A percentile compares a stretch with the other conserved stretches of the same genome.
Evolutionary conservation across 169 alveolate species (phyloP).

Genomic region (Plasmodium coatneyi): DNA sequence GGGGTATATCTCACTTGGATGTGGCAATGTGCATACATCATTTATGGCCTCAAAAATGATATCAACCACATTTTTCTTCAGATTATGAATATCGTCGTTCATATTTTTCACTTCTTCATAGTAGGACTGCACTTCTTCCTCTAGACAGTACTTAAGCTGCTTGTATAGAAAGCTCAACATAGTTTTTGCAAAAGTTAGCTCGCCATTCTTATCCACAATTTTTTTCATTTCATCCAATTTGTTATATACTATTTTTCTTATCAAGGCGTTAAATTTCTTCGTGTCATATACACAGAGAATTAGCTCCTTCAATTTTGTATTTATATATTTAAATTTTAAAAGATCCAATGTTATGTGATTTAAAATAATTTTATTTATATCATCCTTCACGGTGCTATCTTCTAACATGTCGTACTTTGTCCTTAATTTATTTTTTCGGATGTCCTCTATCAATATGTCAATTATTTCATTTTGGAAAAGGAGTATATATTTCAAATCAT

Average conservation of each 20-base stretch:
- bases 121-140: conserved; percentile 41
- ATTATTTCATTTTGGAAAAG: conserved; percentile 66
- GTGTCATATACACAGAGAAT: conserved; percentile 70
- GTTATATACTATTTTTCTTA: conserved; percentile 38
- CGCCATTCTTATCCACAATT: conserved; percentile 46
- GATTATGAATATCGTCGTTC: conserved; percentile 59
- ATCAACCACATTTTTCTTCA: conserved; percentile 43
- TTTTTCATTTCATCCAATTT: conserved; percentile 52
- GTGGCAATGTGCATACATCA: conserved; percentile 38
- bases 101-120: conserved; percentile 23
- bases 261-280: conserved; percentile 56
- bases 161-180: conserved; percentile 59
- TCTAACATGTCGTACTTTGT: conserved; percentile 51
- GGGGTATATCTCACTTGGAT: conserved; percentile 15
- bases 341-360: conserved; percentile 65
- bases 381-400: conserved; percentile 57
- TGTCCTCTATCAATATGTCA: conserved; percentile 54
- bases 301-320: conserved; percentile 59
- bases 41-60: conserved; percentile 41
- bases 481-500: conserved; percentile 69
- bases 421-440: conserved; percentile 55
- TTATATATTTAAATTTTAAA: conserved; percentile 62
- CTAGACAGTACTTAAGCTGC: conserved; percentile 56
- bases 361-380: conserved; percentile 44
- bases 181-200: conserved; percentile 53